phyloP scores from a whole-genome alignment of 2,329 filamentous ascomycete genomes.

The Lasiodiplodia theobromae region DNA sequence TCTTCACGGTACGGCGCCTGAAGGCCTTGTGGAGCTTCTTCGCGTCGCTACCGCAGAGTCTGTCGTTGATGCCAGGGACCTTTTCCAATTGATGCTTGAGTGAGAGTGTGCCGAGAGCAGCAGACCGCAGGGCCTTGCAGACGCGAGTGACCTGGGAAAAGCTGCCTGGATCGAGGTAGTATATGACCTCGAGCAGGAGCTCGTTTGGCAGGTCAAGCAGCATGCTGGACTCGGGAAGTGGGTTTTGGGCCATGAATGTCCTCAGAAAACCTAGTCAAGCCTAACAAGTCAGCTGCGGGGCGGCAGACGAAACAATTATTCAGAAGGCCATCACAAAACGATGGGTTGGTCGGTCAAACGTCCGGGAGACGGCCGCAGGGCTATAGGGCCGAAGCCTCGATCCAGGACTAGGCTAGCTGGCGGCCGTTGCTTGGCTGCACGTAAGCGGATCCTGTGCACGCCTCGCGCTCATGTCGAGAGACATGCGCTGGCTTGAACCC shows the following conservation, averaged over 20 bases:
- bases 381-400: neutral
- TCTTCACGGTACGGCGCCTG: neutral
- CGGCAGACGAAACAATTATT: neutral
- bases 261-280: neutral
- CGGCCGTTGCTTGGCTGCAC: slow-evolving; percentile 2
- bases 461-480: neutral
- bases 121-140: slow-evolving; percentile 34
- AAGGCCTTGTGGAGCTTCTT: slow-evolving; percentile 7
- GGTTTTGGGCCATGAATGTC: neutral
- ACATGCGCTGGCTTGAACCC: slow-evolving; percentile 3
- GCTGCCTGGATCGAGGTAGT: slow-evolving; percentile 35
- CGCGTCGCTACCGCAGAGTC: neutral
- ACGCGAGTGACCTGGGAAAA: slow-evolving; percentile 36
- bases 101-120: slow-evolving; percentile 33
- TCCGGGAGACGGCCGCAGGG: neutral
- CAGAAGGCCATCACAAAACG: neutral
- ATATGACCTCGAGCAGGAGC: slow-evolving; percentile 34
- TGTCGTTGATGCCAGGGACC: slow-evolving; percentile 29
- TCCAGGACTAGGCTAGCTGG: slow-evolving; percentile 2
- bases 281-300: slow-evolving; percentile 4
- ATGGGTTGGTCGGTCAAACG: neutral
- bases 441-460: neutral
- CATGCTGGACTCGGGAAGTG: slow-evolving; percentile 23
- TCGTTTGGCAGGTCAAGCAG: slow-evolving; percentile 36
- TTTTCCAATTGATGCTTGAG: slow-evolving; percentile 34